Conservation (phyloP, 2,329 filamentous ascomycete species). For the Cercospora zeina region DNA sequence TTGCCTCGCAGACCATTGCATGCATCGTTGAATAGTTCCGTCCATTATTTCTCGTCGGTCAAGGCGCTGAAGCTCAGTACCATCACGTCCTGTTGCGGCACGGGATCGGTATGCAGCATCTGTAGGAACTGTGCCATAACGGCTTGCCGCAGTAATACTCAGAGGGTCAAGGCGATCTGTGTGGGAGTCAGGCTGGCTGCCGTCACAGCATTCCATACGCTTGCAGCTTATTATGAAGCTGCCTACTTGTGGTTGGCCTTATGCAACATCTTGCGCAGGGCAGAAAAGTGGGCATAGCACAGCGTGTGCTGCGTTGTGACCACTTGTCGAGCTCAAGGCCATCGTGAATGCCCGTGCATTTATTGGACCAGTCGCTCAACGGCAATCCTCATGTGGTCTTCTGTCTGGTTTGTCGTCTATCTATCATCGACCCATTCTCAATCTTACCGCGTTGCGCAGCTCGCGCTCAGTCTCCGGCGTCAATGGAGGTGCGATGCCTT, state of each 20-base stretch:
- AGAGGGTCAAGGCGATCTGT: background rate
- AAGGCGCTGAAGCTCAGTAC: too few relatives aligned
- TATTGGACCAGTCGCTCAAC: too few relatives aligned
- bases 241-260: background rate
- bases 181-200: background rate
- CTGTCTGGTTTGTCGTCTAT: background rate
- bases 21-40: too few relatives aligned
- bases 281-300: background rate
- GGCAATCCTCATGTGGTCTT: too few relatives aligned
- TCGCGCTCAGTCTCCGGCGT: conserved; percentile 30
- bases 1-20: too few relatives aligned
- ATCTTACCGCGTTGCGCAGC: conserved; percentile 15
- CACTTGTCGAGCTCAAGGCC: background rate
- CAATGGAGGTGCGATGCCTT: conserved; percentile 41
- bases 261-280: background rate
- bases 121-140: too few relatives aligned
- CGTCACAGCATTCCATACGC: background rate
- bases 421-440: conserved; percentile 12
- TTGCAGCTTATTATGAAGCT: background rate
- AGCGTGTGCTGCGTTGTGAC: background rate
- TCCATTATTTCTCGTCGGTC: too few relatives aligned
- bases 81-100: too few relatives aligned
- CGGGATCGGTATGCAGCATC: too few relatives aligned
- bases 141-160: too few relatives aligned
- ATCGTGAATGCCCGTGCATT: background rate